These are phyloP conservation scores for Boletus pseudopeckii DNA, from an alignment of 768 basidiomycete genomes.

Conservation along the genomic window DNA sequence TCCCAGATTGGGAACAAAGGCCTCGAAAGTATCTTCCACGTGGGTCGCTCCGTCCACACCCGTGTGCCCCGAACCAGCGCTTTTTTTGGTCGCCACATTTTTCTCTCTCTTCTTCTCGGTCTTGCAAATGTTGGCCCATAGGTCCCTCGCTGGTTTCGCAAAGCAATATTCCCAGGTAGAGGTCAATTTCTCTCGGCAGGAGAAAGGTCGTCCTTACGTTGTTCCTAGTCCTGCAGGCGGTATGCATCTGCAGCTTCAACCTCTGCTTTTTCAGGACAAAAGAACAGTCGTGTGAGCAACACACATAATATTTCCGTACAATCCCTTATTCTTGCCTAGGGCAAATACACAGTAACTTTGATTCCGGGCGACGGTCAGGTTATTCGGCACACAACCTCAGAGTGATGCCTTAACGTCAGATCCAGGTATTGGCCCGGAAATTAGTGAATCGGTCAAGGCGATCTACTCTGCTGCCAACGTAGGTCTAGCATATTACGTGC, in stretches of 20 bases:
- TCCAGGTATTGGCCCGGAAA: constrained; percentile 96
- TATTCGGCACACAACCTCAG: constrained; percentile 6
- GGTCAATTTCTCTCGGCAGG: neutral
- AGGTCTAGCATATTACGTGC: constrained; percentile 15
- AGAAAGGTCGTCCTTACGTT: constrained; percentile 12
- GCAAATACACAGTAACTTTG: constrained; percentile 93
- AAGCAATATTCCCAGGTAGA: constrained; percentile 51
- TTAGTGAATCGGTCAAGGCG: constrained; percentile 90
- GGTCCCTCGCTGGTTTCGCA: constrained; percentile 53
- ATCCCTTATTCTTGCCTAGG: constrained; percentile 44
- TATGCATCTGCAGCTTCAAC: constrained; percentile 77
- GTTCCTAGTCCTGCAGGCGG: constrained; percentile 47
- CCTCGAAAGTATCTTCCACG: constrained; percentile 12
- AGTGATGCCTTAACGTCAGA: constrained; percentile 15
- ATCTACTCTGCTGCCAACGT: constrained; percentile 91
- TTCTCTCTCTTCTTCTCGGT: constrained; percentile 19
- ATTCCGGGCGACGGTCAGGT: constrained; percentile 90
- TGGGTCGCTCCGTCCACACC: constrained; percentile 24
- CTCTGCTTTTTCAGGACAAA: constrained; percentile 87
- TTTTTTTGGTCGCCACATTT: constrained; percentile 19
- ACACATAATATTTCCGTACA: neutral
- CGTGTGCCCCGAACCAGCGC: constrained; percentile 6
- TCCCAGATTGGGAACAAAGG: constrained; percentile 6
- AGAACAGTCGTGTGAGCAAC: constrained; percentile 73
- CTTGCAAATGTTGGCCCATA: constrained; percentile 55